Conservation (phyloP, 371 early-diverging fungal genomes). For the Apophysomyces ossiformis region DNA sequence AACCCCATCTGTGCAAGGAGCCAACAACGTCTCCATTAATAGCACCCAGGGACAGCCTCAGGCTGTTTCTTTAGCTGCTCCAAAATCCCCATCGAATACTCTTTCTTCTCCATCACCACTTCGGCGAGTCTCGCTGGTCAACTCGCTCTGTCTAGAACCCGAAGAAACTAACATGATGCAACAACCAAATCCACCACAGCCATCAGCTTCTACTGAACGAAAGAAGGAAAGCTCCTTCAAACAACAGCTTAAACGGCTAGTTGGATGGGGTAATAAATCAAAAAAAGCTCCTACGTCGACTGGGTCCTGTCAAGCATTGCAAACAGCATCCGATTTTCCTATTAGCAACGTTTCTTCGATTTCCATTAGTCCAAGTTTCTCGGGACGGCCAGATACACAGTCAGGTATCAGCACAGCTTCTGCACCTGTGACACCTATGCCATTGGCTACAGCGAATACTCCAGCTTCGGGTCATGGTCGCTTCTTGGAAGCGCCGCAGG, state of each 20-base stretch:
- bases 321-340: conserved; percentile 3
- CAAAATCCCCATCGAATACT: conserved; percentile 17
- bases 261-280: conserved; percentile 44
- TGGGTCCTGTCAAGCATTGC: not conserved
- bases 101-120: conserved; percentile 36
- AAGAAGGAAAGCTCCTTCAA: conserved; percentile 41
- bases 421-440: conserved; percentile 30
- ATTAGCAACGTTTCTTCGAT: not conserved
- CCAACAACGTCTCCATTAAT: conserved; percentile 11
- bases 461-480: not conserved
- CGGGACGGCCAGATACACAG: conserved; percentile 14
- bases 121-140: conserved; percentile 16
- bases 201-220: conserved; percentile 12
- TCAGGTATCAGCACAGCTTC: conserved; percentile 37
- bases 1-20: conserved; percentile 18
- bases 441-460: conserved; percentile 28
- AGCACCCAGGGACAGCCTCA: conserved; percentile 14
- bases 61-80: conserved; percentile 8
- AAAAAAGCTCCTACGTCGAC: conserved; percentile 22
- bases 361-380: not conserved
- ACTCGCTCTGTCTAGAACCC: conserved; percentile 6
- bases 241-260: conserved; percentile 47
- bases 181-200: conserved; percentile 9
- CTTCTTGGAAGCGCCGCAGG: conserved; percentile 7
- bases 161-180: conserved; percentile 5